These are phyloP conservation scores for Lodderomyces theae DNA, from an alignment of 1,139 yeast genomes.

Conservation along the genomic window DNA sequence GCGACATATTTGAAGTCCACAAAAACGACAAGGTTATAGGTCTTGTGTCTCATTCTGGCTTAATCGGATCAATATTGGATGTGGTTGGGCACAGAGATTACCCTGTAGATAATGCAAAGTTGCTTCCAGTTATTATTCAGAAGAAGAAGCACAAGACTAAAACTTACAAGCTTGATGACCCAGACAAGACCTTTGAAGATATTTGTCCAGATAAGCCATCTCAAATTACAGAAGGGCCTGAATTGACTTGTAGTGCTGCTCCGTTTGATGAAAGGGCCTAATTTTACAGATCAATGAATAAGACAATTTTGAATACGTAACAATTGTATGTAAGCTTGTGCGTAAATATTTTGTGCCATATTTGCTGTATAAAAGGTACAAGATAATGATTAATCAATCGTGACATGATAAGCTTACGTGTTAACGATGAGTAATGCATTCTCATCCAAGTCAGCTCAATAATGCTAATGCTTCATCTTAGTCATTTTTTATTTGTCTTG, in stretches of 20 bases:
- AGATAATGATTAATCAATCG: too few species aligned
- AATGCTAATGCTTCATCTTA: too few species aligned
- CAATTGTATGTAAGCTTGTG: too few species aligned
- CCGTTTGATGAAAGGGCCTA: conserved; percentile 1
- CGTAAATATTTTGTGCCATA: too few species aligned
- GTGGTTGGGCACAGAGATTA: conserved; percentile 24
- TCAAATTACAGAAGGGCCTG: conserved; percentile 11
- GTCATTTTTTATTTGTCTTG: too few species aligned
- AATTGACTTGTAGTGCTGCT: conserved; percentile 7
- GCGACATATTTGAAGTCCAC: conserved; percentile 27
- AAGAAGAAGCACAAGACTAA: conserved; percentile 11
- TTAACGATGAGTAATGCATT: too few species aligned
- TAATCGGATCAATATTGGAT: conserved; percentile 30
- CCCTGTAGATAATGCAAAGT: conserved; percentile 14
- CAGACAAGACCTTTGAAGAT: conserved; percentile 17
- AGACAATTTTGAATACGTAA: too few species aligned
- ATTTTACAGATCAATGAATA: background rate
- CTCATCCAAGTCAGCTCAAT: too few species aligned
- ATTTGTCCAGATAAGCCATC: conserved; percentile 15
- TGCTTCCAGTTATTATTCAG: conserved; percentile 16
- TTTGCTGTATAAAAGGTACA: too few species aligned
- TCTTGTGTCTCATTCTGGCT: conserved; percentile 37
- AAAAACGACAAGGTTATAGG: conserved; percentile 27
- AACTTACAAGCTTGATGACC: conserved; percentile 14
- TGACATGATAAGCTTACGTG: too few species aligned